Base-by-base conservation (phyloP, 2,329 filamentous ascomycete species). In the Sclerotinia nivalis region DNA sequence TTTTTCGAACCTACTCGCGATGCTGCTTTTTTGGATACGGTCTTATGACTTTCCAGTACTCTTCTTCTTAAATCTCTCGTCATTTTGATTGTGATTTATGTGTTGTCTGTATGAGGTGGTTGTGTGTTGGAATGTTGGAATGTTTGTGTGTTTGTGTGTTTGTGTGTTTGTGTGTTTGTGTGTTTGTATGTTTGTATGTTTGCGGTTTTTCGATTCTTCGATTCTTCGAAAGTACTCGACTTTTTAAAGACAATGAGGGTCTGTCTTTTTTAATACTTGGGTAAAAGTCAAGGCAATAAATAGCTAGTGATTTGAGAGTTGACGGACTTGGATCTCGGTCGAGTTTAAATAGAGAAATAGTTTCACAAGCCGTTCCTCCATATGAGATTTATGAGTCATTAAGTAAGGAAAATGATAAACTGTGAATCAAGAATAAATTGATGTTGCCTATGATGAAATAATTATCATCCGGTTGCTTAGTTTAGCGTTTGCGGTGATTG, bases 11-110 rank as follows among this genome's bases (percentile, higher is more conserved):
- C 81, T 20, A 82, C 77, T 69, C 82, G 73, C 79, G 84, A 84
- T 69, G 82, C 82, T 25, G 85, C 84, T 75, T 88, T 88, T 74
- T 83, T 84, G 61, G 86, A 88, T 40, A 86, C 80, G 0, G 86
- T 88, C 79, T 88, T 88, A 73, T 82, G 81, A 80, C 83, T 85
- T 78, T 87, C 86, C 62, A 87, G 83, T 62, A 83, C 86, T 77
- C 84, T 84, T 71, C 86, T 83, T 72, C 85, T 79, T 73, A 81
- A 75, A 65, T 85, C 83, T 69, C 59, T 64, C 54, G 60, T 70
- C 54, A 61, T 60, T 37, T 54, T 56, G 70, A 59, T 8, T 7
- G 6, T 31, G 12, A 2, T 58, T 28, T 28, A 34, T 15, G 49
- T 47, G 7, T 47, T 6, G 43, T 7, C 4, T 22, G 20, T 62